phyloP scores from a whole-genome alignment of 768 basidiomycete species.

The Agrocybe pediades region DNA sequence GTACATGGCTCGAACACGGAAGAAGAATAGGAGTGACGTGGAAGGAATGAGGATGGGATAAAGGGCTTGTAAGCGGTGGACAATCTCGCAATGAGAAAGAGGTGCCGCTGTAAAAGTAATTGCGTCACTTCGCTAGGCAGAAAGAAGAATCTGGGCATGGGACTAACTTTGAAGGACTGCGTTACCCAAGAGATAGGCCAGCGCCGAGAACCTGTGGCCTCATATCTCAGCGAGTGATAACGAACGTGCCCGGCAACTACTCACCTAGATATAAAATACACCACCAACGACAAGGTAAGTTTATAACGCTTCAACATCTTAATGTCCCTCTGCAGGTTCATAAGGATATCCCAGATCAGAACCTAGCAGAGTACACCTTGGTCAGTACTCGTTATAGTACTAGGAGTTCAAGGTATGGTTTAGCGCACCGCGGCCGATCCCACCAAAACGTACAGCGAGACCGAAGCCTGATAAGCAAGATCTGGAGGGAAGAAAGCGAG shows the following conservation, averaged over 20 bases:
- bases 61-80: neutral
- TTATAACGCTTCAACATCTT: slow-evolving; percentile 16
- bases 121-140: neutral
- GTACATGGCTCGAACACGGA: slow-evolving; percentile 15
- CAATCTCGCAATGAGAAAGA: slow-evolving; percentile 5
- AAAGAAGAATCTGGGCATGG: neutral
- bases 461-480: neutral
- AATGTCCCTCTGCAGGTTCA: slow-evolving; percentile 17
- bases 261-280: slow-evolving; percentile 28
- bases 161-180: slow-evolving; percentile 8
- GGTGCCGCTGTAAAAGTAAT: slow-evolving; percentile 1
- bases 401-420: neutral
- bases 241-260: neutral
- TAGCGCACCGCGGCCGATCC: neutral
- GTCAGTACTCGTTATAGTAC: neutral
- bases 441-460: neutral
- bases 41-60: slow-evolving; percentile 2
- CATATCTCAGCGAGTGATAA: neutral
- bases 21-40: slow-evolving; percentile 10
- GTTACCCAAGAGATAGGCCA: slow-evolving; percentile 1
- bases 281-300: slow-evolving; percentile 18
- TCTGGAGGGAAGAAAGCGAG: slow-evolving; percentile 1
- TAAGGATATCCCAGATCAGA: slow-evolving; percentile 8
- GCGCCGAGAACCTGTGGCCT: neutral
- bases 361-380: neutral